These are phyloP conservation scores for Penicillium hordei DNA, from an alignment of 2,329 filamentous ascomycete genomes.

Conservation along the genomic window DNA sequence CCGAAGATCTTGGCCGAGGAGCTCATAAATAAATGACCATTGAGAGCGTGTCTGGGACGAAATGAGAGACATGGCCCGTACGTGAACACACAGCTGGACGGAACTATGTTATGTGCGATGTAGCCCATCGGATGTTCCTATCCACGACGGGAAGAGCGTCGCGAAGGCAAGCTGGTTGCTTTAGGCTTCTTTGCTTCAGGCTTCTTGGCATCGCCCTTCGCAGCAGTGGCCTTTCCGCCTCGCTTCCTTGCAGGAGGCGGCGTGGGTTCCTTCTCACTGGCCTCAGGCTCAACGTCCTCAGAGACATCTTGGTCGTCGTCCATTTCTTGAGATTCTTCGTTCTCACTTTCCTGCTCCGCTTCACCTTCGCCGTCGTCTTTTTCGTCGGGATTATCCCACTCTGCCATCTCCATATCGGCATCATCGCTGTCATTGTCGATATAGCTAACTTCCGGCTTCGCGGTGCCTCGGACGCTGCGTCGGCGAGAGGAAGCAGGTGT, in stretches of 20 bases:
- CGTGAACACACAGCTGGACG: not conserved
- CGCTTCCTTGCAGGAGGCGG: constrained; percentile 18
- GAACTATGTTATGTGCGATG: not conserved
- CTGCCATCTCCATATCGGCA: constrained; percentile 45
- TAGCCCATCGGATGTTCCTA: not conserved
- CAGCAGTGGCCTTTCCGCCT: constrained; percentile 6
- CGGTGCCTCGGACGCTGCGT: constrained; percentile 41
- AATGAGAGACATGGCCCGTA: not conserved
- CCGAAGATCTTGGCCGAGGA: not conserved
- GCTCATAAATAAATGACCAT: not conserved
- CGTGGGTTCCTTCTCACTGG: constrained; percentile 24
- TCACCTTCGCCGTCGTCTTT: constrained; percentile 31
- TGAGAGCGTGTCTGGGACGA: not conserved
- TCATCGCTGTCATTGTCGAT: constrained; percentile 48
- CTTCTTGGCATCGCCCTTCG: constrained; percentile 14
- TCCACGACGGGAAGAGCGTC: constrained; percentile 25
- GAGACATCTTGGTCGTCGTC: constrained; percentile 10
- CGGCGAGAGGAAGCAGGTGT: constrained; percentile 36
- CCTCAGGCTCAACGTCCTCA: constrained; percentile 9
- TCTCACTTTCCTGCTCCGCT: constrained; percentile 19
- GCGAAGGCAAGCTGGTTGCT: constrained; percentile 19
- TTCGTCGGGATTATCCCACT: constrained; percentile 34
- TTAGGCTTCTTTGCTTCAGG: constrained; percentile 6
- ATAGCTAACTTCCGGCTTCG: constrained; percentile 42
- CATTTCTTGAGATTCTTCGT: constrained; percentile 16